phyloP scores from a whole-genome alignment of 2,329 filamentous ascomycete genomes.

The Stachybotrys echinatus region DNA sequence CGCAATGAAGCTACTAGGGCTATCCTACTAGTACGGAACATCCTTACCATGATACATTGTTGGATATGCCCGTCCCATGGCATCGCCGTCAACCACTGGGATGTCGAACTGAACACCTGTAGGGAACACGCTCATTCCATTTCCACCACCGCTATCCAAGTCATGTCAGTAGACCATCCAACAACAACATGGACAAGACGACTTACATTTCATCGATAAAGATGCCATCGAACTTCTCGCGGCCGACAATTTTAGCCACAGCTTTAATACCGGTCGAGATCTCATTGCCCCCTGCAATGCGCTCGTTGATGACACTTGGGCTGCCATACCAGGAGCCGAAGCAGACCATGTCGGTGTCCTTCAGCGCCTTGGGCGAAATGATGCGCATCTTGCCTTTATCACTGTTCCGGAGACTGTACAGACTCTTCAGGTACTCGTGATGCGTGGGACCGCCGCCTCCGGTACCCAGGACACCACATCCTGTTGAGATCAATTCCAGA shows the following conservation, averaged over 20 bases:
- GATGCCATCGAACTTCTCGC: conserved; percentile 25
- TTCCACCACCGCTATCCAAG: conserved; percentile 25
- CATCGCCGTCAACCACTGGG: conserved; percentile 30
- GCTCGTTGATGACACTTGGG: conserved; percentile 33
- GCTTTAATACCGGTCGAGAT: conserved; percentile 30
- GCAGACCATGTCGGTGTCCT: conserved; percentile 32
- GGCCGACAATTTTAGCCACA: conserved; percentile 23
- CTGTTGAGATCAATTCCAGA: conserved; percentile 27
- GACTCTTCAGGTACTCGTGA: conserved; percentile 38
- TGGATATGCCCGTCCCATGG: conserved; percentile 32
- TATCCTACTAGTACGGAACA: too few relatives aligned
- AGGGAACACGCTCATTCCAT: conserved; percentile 29
- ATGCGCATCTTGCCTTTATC: conserved; percentile 31
- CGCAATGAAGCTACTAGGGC: too few relatives aligned
- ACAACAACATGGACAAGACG: fast-evolving
- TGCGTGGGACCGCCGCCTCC: conserved; percentile 30
- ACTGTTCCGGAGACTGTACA: conserved; percentile 28
- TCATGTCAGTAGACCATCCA: too few relatives aligned
- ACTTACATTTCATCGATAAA: conserved; percentile 32
- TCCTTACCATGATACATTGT: conserved; percentile 29
- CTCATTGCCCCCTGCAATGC: conserved; percentile 28
- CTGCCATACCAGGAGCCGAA: conserved; percentile 41
- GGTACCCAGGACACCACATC: conserved; percentile 29
- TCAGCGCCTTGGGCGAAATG: conserved; percentile 27
- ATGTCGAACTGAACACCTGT: conserved; percentile 27